A percentile compares a stretch with the other conserved stretches of the same genome.
Evolutionary conservation across 352 stramenopile genomes (phyloP).

Genomic region (Phytophthora melonis): DNA sequence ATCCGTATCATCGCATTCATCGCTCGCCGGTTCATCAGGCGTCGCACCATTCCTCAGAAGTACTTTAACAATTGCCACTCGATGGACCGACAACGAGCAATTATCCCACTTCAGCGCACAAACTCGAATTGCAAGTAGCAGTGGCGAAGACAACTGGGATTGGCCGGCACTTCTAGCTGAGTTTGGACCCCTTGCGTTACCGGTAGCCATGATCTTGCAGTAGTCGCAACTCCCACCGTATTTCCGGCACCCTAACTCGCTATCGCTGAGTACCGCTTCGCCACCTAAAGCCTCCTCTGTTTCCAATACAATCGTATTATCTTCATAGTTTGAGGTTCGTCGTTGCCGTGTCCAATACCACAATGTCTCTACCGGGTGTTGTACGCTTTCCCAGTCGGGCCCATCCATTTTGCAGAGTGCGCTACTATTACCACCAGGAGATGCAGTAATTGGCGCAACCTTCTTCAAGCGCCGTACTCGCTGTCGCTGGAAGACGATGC

Average conservation of each 20-base stretch:
- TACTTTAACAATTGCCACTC: constrained; percentile 38
- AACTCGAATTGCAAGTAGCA: constrained; percentile 47
- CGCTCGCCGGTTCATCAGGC: constrained; percentile 19
- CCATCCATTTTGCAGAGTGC: neutral
- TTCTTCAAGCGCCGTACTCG: neutral
- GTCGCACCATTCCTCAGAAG: constrained; percentile 38
- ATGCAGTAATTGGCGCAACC: neutral
- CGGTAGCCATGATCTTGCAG: constrained; percentile 3
- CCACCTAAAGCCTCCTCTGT: neutral
- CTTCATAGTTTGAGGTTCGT: neutral
- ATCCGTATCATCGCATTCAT: neutral
- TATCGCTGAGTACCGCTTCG: neutral
- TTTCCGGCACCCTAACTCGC: constrained; percentile 36
- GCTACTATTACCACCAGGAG: neutral
- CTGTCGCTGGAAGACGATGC: constrained; percentile 38
- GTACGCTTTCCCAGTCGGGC: constrained; percentile 22
- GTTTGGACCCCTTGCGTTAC: neutral
- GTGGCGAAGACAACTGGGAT: constrained; percentile 20
- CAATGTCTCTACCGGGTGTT: constrained; percentile 32
- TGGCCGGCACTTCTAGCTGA: neutral
- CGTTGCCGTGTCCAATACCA: constrained; percentile 43
- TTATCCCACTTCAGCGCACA: constrained; percentile 19
- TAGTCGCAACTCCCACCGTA: constrained; percentile 35
- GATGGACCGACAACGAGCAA: neutral
- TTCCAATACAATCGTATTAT: neutral